phyloP scores from a whole-genome alignment of 2,329 filamentous ascomycete genomes.

The Blumeriella jaapii region DNA sequence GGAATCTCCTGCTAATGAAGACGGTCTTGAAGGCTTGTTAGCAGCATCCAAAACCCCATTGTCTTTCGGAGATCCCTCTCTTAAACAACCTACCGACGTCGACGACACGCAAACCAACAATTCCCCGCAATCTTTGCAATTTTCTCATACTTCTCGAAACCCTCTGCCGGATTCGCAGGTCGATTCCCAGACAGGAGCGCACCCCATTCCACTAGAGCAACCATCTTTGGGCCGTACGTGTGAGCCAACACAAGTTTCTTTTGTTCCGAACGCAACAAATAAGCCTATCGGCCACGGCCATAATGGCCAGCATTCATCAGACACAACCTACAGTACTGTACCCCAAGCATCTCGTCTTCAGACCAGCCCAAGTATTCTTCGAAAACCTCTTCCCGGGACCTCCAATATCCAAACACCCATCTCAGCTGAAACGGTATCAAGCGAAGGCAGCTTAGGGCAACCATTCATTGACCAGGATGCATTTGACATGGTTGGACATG shows the following conservation, averaged over 20 bases:
- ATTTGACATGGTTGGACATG: slow-evolving; percentile 30
- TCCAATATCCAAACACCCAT: slow-evolving; percentile 30
- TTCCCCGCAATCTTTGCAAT: slow-evolving; percentile 15
- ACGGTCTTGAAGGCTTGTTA: slow-evolving; percentile 28
- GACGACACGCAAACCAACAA: slow-evolving; percentile 10
- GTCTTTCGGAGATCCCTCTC: slow-evolving; percentile 22
- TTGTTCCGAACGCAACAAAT: slow-evolving; percentile 6
- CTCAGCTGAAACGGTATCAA: slow-evolving; percentile 30
- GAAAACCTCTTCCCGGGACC: slow-evolving; percentile 39
- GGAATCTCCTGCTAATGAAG: slow-evolving; percentile 27
- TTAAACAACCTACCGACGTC: slow-evolving; percentile 10
- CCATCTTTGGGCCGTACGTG: slow-evolving; percentile 11
- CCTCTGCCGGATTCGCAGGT: slow-evolving; percentile 4
- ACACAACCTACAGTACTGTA: slow-evolving; percentile 14
- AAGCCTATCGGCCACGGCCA: slow-evolving; percentile 10
- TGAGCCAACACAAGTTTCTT: slow-evolving; percentile 13
- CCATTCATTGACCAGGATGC: slow-evolving; percentile 37
- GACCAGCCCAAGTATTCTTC: slow-evolving; percentile 33
- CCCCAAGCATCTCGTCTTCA: slow-evolving; percentile 25
- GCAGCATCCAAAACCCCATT: slow-evolving; percentile 21
- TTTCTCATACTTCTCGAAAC: slow-evolving; percentile 7
- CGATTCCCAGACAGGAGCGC: slow-evolving; percentile 4
- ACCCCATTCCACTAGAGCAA: slow-evolving; percentile 3
- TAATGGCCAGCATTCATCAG: slow-evolving; percentile 13
- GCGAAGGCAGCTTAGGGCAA: slow-evolving; percentile 30